phyloP scores from a whole-genome alignment of 2,329 filamentous ascomycete species.

The Drechmeria coniospora region DNA sequence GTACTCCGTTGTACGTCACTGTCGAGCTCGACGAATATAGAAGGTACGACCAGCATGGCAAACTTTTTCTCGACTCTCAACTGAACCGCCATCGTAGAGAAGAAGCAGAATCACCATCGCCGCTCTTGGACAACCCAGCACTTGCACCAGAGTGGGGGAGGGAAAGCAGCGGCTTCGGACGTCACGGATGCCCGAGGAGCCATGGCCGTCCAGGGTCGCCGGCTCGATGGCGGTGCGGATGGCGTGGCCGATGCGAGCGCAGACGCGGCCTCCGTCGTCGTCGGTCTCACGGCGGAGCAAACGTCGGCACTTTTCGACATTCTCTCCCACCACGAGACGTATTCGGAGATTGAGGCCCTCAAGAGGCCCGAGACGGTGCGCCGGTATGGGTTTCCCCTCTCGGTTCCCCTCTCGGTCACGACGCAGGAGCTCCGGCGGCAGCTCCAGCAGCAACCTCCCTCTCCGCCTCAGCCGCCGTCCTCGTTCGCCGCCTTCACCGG shows the following conservation, averaged over 20 bases:
- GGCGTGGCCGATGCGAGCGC: background rate
- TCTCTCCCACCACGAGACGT: conserved; percentile 43
- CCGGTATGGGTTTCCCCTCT: conserved; percentile 57
- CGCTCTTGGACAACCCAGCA: no score
- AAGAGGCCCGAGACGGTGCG: conserved; percentile 48
- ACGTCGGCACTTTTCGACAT: conserved; percentile 42
- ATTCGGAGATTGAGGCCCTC: conserved; percentile 57
- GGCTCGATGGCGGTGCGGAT: no score
- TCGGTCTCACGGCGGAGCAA: conserved; percentile 21
- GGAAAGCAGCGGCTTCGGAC: no score
- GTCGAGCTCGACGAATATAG: no score
- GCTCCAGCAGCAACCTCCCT: background rate
- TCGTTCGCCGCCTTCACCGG: conserved; percentile 2
- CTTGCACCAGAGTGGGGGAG: no score
- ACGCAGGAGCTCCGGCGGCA: background rate
- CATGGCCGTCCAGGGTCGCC: no score
- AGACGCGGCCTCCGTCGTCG: background rate
- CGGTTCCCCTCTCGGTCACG: conserved; percentile 9
- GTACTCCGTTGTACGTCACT: no score
- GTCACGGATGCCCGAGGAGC: no score
- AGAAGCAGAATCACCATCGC: no score
- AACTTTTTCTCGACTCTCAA: no score
- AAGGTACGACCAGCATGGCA: no score
- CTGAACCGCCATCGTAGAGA: no score
- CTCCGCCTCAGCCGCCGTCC: conserved; percentile 6